These are phyloP conservation scores for Bipolaris sorokiniana DNA, from an alignment of 2,329 filamentous ascomycete genomes.

Conservation along the genomic window DNA sequence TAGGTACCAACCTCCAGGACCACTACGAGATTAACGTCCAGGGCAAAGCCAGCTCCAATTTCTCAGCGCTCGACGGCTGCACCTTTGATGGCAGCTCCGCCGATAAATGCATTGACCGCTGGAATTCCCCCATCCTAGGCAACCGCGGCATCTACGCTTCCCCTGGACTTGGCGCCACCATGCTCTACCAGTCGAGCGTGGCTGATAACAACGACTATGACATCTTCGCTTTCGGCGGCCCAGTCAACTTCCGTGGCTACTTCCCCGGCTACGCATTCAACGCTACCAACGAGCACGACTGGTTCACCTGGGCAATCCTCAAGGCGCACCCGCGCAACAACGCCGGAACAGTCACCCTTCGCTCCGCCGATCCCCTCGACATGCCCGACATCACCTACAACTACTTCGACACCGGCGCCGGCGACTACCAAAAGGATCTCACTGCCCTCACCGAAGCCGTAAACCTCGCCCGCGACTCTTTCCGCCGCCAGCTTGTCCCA, in stretches of 20 bases:
- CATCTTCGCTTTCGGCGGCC: slow-evolving; percentile 62
- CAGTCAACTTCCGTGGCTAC: slow-evolving; percentile 62
- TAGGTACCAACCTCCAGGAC: slow-evolving; percentile 70
- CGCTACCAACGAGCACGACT: slow-evolving; percentile 55
- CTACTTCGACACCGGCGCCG: slow-evolving; percentile 58
- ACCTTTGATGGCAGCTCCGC: slow-evolving; percentile 48
- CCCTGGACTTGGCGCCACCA: slow-evolving; percentile 60
- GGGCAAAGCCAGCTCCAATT: slow-evolving; percentile 51
- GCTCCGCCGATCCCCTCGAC: slow-evolving; percentile 67
- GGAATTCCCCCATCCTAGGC: slow-evolving; percentile 41
- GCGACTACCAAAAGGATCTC: slow-evolving; percentile 64
- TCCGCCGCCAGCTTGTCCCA: slow-evolving; percentile 44
- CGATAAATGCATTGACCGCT: slow-evolving; percentile 56
- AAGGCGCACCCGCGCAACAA: slow-evolving; percentile 69
- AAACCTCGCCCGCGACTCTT: slow-evolving; percentile 56
- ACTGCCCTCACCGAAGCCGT: slow-evolving; percentile 62
- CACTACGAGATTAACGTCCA: slow-evolving; percentile 61
- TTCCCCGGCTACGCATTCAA: slow-evolving; percentile 63
- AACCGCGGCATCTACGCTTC: slow-evolving; percentile 56
- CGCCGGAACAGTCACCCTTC: slow-evolving; percentile 66
- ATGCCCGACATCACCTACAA: slow-evolving; percentile 62
- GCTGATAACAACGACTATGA: slow-evolving; percentile 59
- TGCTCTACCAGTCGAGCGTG: slow-evolving; percentile 52
- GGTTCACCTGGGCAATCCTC: slow-evolving; percentile 60
- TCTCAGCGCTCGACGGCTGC: slow-evolving; percentile 49